A percentile compares a stretch with the other conserved stretches of the same genome.
Evolutionary conservation across 1,139 yeast species (phyloP).

Genomic region (Geotrichum aggregatum): DNA sequence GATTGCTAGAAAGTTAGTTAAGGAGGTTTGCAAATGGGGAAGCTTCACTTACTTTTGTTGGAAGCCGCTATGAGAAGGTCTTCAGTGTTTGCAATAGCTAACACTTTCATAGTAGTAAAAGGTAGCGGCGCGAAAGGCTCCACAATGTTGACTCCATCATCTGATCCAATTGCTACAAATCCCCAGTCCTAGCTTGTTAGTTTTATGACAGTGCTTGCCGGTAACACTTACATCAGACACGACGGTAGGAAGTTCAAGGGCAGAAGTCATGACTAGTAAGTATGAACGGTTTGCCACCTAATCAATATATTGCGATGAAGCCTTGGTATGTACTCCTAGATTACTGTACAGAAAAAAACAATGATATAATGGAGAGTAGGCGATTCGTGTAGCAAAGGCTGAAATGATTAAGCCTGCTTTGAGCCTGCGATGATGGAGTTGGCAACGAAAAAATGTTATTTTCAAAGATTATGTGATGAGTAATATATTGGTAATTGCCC

Average conservation of each 20-base stretch:
- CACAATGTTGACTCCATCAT: conserved; percentile 24
- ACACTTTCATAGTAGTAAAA: conserved; percentile 13
- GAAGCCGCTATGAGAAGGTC: conserved; percentile 15
- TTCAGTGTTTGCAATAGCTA: conserved; percentile 14
- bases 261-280: conserved; percentile 4
- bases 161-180: conserved; percentile 25
- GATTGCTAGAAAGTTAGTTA: conserved; percentile 3
- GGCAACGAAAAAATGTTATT: not conserved
- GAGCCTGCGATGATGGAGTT: not conserved
- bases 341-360: not conserved
- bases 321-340: not conserved
- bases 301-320: not conserved
- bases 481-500: not conserved
- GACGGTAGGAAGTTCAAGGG: conserved; percentile 6
- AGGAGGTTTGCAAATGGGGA: not conserved
- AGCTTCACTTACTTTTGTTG: conserved; percentile 7
- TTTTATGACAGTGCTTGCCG: not conserved
- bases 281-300: not conserved
- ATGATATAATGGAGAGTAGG: too few relatives aligned
- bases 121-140: conserved; percentile 25
- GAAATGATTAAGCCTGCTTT: too few relatives aligned
- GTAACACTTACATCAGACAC: conserved; percentile 5
- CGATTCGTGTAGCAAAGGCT: not conserved
- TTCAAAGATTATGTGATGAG: not conserved
- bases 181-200: conserved; percentile 28